Evolutionary conservation across 148 eudicot species (phyloP), one percentile per base, ranked within the genome.

Genomic region (Rheum nobile): DNA sequence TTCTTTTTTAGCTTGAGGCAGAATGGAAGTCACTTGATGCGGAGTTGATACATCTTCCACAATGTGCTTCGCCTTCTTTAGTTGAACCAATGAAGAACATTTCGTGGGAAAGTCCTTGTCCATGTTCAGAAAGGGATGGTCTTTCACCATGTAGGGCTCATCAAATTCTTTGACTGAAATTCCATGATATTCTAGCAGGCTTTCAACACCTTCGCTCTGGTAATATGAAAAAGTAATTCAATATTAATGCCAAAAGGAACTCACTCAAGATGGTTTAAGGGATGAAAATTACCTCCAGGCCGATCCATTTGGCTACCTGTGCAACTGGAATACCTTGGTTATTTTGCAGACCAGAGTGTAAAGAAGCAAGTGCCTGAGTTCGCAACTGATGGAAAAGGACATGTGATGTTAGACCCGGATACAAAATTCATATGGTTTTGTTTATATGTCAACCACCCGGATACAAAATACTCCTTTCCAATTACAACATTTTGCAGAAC

Each of bases 141-240:
- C 99, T 80, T 95, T 95, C 57, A 95, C 94, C 97, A 95, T 92
- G 77, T 90, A 92, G 47, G 96, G 96, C 85, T 89, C 97, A 76
- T 87, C 97, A 77, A 86, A 95, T 38, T 90, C 97, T 84, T 85
- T 92, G 61, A 90, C 82, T n/a, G 79, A 72, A 79, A 95, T 92
- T n/a, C 99, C 98, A 73, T 95, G 88, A 75, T 92, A 92, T 75
- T 86, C 94, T 82, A 88, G 54, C 73, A 95, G 90, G 77, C 79
- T 77, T 80, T 85, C 96, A 41, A 84, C 83, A 78, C 85, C 90
- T 77, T 95, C 99, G 44, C 84, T 93, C 99, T 91, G 84, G 73
- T 63, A 21, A 47, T 78, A 76, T 28, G 37, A 52, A 47, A 61
- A 63, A n/a, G 9, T 17, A 41, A 43, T 22, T 21, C 22, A n/a